Evolutionary conservation across 176 grass and related monocot genomes (phyloP), one percentile per base, ranked within the genome.

Genomic region (Elymus sibiricus): DNA sequence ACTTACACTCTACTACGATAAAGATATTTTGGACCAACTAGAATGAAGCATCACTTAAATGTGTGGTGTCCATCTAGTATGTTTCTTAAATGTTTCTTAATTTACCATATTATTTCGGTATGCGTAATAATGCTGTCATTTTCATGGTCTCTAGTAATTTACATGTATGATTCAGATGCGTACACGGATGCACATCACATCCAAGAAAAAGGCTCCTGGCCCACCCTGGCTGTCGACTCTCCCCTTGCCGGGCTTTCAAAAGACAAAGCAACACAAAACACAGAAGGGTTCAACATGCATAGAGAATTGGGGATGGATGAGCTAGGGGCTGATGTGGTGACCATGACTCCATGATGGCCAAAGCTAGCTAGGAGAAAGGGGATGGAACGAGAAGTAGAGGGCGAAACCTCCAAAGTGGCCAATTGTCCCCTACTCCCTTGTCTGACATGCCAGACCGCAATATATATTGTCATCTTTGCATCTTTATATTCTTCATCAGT

Each of bases 401-500:
- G 70, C 66, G 82, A 77, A 70, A 70, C 1, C 31, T 84, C 59
- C 85, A 88, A 91, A 91, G 89, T 46, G 19, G 1, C 7, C 17
- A 44, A 21, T 88, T 91, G 82, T 85, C 76, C 32, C 49, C 77
- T 70, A 55, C 61, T 17, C 43, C 62, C n/a, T 81, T 40, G 82
- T 85, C 49, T 81, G 17, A 53, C 69, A 70, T 81, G 61, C 22
- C 31, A 61, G 25, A 3, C 17, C 46, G 59, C 29, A 81, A 46
- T 74, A 66, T 56, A 78, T 80, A 8, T 78, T 4, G 25, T 6
- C 29, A 9, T 22, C 53, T 15, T 77, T 84, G 85, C 76, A 87
- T 77, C 82, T 69, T 87, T 80, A 80, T 90, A 61, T 90, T 87
- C 89, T 69, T 88, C 32, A 76, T 91, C 49, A 79, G 35, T 56